Conservation (phyloP, 1,284 basidiomycete species). For the Irpex rosettiformis region DNA sequence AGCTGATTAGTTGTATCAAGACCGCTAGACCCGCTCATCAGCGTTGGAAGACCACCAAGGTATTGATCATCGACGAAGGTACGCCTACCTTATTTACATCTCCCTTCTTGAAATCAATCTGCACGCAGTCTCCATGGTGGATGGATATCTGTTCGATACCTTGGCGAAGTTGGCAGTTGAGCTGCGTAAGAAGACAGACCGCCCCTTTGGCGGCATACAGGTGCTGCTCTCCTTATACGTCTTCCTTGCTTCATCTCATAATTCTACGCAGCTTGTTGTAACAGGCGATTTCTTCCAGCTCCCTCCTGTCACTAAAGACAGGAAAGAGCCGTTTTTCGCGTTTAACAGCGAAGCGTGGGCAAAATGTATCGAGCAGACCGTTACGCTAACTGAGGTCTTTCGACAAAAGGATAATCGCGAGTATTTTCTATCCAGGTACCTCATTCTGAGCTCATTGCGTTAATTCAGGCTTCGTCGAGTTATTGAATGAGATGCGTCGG, state of each 20-base stretch:
- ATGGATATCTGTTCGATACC: constrained; percentile 90
- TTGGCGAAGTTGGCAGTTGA: constrained; percentile 39
- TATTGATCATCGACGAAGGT: constrained; percentile 96
- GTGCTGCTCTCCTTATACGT: constrained; percentile 39
- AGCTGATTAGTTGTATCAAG: constrained; percentile 35
- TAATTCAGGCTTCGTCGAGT: constrained; percentile 73
- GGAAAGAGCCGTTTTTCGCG: constrained; percentile 56
- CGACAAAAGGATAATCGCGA: constrained; percentile 54
- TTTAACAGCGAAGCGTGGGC: constrained; percentile 90
- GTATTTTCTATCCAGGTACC: constrained; percentile 10
- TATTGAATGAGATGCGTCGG: constrained; percentile 89
- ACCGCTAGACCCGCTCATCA: constrained; percentile 34
- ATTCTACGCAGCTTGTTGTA: constrained; percentile 63
- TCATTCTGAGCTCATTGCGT: neutral
- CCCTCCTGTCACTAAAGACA: constrained; percentile 78
- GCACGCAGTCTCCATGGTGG: constrained; percentile 90
- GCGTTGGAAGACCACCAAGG: constrained; percentile 45
- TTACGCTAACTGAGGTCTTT: constrained; percentile 91
- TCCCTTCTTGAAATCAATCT: neutral
- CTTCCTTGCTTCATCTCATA: neutral
- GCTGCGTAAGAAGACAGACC: constrained; percentile 51
- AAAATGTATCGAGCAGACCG: constrained; percentile 71
- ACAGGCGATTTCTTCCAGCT: constrained; percentile 98
- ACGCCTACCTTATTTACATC: neutral
- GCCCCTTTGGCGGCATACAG: constrained; percentile 96